Evolutionary conservation across 805 yeast genomes (phyloP).

Genomic region (Schwanniomyces polymorphus): DNA sequence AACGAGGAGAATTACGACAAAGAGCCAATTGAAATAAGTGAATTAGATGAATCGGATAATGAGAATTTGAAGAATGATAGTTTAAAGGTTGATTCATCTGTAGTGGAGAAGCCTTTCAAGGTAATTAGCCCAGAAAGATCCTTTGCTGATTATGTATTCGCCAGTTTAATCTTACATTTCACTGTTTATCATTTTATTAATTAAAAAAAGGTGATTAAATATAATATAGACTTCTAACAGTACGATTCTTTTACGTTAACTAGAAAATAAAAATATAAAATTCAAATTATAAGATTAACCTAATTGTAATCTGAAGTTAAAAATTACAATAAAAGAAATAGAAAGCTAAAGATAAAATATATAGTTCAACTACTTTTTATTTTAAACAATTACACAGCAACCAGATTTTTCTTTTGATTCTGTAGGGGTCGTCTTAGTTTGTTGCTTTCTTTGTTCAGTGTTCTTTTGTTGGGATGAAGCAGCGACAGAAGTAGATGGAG

Average conservation of each 20-base stretch:
- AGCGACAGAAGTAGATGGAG: background rate
- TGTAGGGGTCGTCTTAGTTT: conserved; percentile 7
- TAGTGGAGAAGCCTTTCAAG: conserved; percentile 12
- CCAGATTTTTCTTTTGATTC: conserved; percentile 33
- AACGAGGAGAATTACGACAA: conserved; percentile 14
- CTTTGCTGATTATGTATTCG: conserved; percentile 84
- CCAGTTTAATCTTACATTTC: conserved; percentile 86
- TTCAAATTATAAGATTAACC: background rate
- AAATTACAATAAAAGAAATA: background rate
- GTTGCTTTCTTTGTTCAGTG: conserved; percentile 10
- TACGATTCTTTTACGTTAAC: background rate
- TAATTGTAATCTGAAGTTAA: background rate
- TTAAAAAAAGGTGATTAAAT: conserved; percentile 27
- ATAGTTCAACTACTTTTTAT: background rate
- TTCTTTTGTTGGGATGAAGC: conserved; percentile 4
- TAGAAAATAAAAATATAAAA: background rate
- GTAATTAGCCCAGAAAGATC: conserved; percentile 51
- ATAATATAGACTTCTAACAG: background rate
- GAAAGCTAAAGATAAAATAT: background rate
- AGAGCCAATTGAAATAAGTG: background rate
- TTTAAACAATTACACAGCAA: conserved; percentile 35
- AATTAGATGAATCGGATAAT: conserved; percentile 5
- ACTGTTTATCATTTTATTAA: conserved; percentile 89
- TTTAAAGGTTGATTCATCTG: conserved; percentile 1
- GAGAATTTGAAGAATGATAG: conserved; percentile 3